Base-by-base conservation (phyloP, 2,329 filamentous ascomycete genomes). In the Exophiala mesophila region DNA sequence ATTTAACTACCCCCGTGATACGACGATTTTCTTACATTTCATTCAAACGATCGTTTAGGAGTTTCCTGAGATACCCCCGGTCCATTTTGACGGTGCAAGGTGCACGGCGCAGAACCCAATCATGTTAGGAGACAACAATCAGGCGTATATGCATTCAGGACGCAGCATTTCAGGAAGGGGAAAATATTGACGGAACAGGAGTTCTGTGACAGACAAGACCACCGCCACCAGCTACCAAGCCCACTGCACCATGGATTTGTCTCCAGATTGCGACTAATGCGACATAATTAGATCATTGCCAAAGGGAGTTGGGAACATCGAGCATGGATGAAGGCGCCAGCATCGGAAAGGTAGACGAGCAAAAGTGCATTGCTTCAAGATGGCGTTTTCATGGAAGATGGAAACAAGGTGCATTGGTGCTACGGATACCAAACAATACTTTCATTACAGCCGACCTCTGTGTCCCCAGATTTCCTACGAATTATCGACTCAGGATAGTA, bases 51-150 rank as follows among this genome's bases (percentile, higher is more conserved):
- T 35, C 29, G 15, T 37, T 39, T 19, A 38, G 29, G 32, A 37
- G 17, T 12, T 20, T 38, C 26, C 43, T 45, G 39, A 48, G 41
- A 51, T 51, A 45, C 45, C 45, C 41, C 43, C 37, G 31, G 17
- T 45, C 18, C 36, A 45, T 45, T 42, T 18, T 37, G 23, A 47
- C 9, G 45, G 45, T 40, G 42, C 36, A 48, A 33, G 45, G 48
- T 41, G 48, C 45, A 45, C n/a, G 8, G 32, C n/a, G n/a, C n/a
- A n/a, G n/a, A n/a, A 24, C 23, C 24, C 16, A 13, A 13, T 23
- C n/a, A 33, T 33, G 29, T 19, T 15, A 18, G n/a, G 16, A 4
- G 17, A 5, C 4, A 34, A 19, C 17, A 7, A 9, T 17, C 17
- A 10, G 20, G 32, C 15, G 5, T 19, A 17, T 17, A 34, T 34